Evolutionary conservation across 2,329 filamentous ascomycete genomes (phyloP), one percentile per base, ranked within the genome.

Genomic region (Fusarium praegraminearum): DNA sequence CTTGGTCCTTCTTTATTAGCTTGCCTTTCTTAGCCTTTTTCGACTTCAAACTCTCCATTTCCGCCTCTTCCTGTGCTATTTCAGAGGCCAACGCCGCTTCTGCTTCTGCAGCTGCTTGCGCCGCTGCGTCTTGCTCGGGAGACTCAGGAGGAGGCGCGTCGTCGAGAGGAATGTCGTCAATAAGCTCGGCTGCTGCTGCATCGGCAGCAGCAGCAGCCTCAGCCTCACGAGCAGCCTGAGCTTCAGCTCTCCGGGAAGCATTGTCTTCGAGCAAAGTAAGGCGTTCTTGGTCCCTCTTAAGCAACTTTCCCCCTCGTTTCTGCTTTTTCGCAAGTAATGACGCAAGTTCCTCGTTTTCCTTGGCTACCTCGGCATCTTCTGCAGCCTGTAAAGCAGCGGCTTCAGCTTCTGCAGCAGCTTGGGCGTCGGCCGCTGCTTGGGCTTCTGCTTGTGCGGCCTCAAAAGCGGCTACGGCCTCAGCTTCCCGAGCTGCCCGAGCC

Each of bases 21-120:
- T 74, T 73, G n/a, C 69, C 67, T 43, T 80, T 81, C 74, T 83
- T 84, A 28, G 58, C 67, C 50, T 71, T 74, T 61, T 75, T 75
- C 3, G 57, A 66, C 28, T 68, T 70, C 7, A 75, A 55, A 7
- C 36, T 44, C 7, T 65, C 67, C 3, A 75, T 51, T 36, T 75
- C 73, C n/a, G 63, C 60, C n/a, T 74, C 73, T 58, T 77, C 75
- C 24, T 69, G 63, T 3, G 69, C 72, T 26, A 67, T 63, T 41
- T 59, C 65, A 6, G 64, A 59, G 22, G 54, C 65, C 5, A 54
- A 52, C 13, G 62, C 67, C 12, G 71, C 59, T 46, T 67, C 72
- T 10, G 53, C 66, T 22, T 70, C 66, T 20, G 55, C 57, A 73
- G 73, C 54, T 26, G 40, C 66, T 32, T 50, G 55, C 7, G 62